Evolutionary conservation across 2,329 filamentous ascomycete species (phyloP).

Genomic region (Fusarium irregulare): DNA sequence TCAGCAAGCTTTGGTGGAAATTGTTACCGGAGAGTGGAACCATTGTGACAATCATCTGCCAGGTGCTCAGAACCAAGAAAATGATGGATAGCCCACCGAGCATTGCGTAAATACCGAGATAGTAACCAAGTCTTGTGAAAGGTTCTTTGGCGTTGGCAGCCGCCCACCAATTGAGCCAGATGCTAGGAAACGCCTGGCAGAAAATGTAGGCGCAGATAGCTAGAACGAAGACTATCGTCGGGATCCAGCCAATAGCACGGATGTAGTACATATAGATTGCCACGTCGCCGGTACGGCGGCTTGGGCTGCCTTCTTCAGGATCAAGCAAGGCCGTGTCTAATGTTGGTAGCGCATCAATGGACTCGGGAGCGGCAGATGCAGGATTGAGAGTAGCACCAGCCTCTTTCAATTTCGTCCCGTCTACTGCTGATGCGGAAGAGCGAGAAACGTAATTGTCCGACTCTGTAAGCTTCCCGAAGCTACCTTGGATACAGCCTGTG

Average conservation of each 20-base stretch:
- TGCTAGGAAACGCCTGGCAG: slow-evolving; percentile 43
- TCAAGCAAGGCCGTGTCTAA: slow-evolving; percentile 15
- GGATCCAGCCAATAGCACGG: slow-evolving; percentile 44
- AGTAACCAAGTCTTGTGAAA: slow-evolving; percentile 35
- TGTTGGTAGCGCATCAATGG: background rate
- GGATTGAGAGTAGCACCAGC: background rate
- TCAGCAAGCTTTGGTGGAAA: slow-evolving; percentile 39
- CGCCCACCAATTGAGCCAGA: slow-evolving; percentile 47
- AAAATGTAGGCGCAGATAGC: slow-evolving; percentile 43
- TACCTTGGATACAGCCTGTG: slow-evolving; percentile 9
- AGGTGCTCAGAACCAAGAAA: slow-evolving; percentile 36
- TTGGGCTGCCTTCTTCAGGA: background rate
- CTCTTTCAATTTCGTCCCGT: background rate
- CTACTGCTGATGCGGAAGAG: background rate
- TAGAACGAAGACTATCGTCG: slow-evolving; percentile 32
- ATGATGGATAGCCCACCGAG: slow-evolving; percentile 32
- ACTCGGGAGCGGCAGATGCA: background rate
- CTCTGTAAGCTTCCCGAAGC: slow-evolving; percentile 17
- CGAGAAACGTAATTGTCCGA: slow-evolving; percentile 31
- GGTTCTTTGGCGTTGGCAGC: slow-evolving; percentile 34
- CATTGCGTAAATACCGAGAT: slow-evolving; percentile 41
- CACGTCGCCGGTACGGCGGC: slow-evolving; percentile 34
- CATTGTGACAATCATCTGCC: slow-evolving; percentile 46
- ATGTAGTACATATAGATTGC: slow-evolving; percentile 46
- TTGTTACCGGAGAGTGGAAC: slow-evolving; percentile 38